Conservation (phyloP, 495 filamentous ascomycete genomes). For the Jackrogersella minutella region DNA sequence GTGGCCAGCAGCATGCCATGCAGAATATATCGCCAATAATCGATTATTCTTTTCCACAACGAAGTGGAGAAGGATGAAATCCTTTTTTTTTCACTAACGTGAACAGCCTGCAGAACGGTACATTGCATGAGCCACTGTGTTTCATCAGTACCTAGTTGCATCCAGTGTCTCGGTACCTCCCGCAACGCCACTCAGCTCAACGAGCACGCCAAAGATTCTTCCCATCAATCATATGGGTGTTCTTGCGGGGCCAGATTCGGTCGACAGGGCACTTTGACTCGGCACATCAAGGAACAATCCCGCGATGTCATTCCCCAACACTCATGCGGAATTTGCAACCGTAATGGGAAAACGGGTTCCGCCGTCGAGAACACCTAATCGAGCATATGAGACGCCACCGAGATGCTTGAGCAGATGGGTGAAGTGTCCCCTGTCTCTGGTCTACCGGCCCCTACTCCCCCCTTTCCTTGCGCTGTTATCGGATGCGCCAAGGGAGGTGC, state of each 20-base stretch:
- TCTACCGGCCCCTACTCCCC: background rate
- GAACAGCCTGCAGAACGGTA: too few relatives aligned
- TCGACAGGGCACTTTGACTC: background rate
- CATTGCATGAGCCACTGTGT: too few relatives aligned
- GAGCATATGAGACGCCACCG: conserved; percentile 6
- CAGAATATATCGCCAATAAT: background rate
- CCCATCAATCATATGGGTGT: conserved; percentile 10
- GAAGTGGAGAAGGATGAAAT: background rate
- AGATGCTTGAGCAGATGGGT: background rate
- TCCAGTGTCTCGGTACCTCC: background rate
- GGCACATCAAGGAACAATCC: conserved; percentile 4
- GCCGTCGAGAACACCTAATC: conserved; percentile 7
- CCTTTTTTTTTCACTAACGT: conserved; percentile 15
- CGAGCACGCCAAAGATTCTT: background rate
- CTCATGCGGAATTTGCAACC: conserved; percentile 7
- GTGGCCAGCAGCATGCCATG: background rate
- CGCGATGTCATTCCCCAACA: background rate
- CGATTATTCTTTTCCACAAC: background rate
- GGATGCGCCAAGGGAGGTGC: background rate
- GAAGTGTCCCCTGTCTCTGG: background rate
- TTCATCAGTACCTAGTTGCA: too few relatives aligned
- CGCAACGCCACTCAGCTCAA: background rate
- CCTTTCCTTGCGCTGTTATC: background rate
- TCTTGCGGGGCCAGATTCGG: background rate
- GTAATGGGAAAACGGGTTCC: conserved; percentile 3